Base-by-base conservation (phyloP, 306 rosid genomes). In the Gastrolobium villosum region DNA sequence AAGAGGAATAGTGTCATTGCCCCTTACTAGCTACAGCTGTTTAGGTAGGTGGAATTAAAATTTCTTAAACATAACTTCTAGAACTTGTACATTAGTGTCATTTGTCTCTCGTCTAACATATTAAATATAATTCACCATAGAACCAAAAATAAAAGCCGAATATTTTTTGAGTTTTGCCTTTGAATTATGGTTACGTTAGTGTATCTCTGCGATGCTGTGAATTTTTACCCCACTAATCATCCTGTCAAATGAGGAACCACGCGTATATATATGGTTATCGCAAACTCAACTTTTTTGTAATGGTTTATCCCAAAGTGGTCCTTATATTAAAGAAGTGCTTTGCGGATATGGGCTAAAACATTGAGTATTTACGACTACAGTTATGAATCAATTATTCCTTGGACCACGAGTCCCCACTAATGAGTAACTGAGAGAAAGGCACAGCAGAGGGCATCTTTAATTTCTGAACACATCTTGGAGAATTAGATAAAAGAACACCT, bases 381-480 rank as follows among this genome's bases (percentile, higher is more conserved):
- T 63, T 74, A 52, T 39, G 76, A 60, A 72, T 70, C 70, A 87
- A 68, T 75, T 75, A 87, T 87, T 78, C 82, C 46, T 50, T 81
- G 90, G 89, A 86, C 90, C 90, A 83, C 77, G 60, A 20, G 26
- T 52, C 76, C 63, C 44, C 82, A 65, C 74, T 66, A 43, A 11
- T 31, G 78, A 75, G 61, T 62, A 62, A 63, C 65, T 77, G 82
- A 84, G 54, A 66, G 64, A 72, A 31, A 78, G 54, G 31, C 48
- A 77, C 43, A 72, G 78, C 44, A 72, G 34, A 66, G 74, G 55
- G 75, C 26, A 73, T 74, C 61, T 78, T 69, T n/a, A n/a, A n/a
- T n/a, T 82, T 63, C 46, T 65, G 54, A 80, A 34, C 70, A 63
- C 72, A 69, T 56, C 55, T 78, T 7, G 66, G 70, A 65, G 67